phyloP scores from a whole-genome alignment of 179 eudicot species.

The Sideroxylon spinosum region DNA sequence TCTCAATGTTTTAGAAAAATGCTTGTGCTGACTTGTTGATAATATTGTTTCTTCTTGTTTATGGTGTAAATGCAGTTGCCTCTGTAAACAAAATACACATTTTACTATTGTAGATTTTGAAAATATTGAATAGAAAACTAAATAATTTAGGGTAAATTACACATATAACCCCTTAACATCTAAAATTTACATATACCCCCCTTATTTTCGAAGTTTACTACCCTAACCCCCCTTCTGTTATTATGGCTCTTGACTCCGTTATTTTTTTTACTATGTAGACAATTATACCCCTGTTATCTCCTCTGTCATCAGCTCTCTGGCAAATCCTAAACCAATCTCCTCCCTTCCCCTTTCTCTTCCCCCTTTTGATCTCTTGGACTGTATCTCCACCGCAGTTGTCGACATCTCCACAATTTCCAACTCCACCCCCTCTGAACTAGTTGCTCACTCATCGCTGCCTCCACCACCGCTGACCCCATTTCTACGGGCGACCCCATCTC shows the following conservation, averaged over 20 bases:
- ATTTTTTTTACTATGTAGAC: too few species aligned
- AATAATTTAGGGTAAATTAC: too few species aligned
- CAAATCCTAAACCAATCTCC: constrained; percentile 25
- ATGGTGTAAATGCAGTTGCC: background rate
- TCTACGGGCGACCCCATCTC: background rate
- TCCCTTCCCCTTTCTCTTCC: constrained; percentile 37
- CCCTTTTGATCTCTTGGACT: constrained; percentile 15
- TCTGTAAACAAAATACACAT: background rate
- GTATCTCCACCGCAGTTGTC: constrained; percentile 16
- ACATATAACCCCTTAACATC: too few species aligned
- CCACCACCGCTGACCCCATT: background rate
- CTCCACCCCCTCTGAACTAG: too few species aligned
- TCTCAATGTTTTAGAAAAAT: background rate
- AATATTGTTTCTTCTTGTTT: background rate
- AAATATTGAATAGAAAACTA: too few species aligned
- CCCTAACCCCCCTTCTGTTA: background rate
- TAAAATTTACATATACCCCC: too few species aligned
- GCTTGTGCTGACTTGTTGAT: background rate
- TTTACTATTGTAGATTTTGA: background rate
- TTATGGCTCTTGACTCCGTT: too few species aligned
- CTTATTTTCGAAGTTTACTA: too few species aligned
- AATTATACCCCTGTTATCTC: too few species aligned
- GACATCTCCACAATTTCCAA: background rate
- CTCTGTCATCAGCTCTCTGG: too few species aligned
- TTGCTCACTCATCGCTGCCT: background rate